Conservation (phyloP, 2,329 filamentous ascomycete species). For the Aureobasidium zeae region DNA sequence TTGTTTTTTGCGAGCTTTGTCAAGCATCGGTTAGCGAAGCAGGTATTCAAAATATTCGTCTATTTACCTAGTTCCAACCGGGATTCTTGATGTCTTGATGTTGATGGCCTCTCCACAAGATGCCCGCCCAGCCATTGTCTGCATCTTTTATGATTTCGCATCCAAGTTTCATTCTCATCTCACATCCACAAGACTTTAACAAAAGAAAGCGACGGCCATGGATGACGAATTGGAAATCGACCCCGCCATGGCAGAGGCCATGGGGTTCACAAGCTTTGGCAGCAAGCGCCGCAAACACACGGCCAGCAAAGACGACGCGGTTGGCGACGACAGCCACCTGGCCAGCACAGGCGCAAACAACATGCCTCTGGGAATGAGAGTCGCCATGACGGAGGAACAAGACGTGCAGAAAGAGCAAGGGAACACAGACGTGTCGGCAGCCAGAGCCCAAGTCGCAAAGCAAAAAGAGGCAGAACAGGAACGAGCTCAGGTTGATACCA, state of each 20-base stretch:
- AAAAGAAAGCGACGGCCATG: no score
- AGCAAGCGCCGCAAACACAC: conserved; percentile 62
- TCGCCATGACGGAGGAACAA: background rate
- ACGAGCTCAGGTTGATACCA: background rate
- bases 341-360: conserved; percentile 27
- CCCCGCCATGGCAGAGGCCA: conserved; percentile 53
- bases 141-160: no score
- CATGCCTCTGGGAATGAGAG: conserved; percentile 19
- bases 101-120: no score
- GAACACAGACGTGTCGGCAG: background rate
- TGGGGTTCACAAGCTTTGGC: conserved; percentile 69
- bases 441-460: background rate
- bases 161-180: no score
- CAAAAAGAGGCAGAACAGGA: background rate
- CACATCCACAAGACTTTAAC: no score
- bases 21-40: no score
- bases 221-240: conserved; percentile 37
- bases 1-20: no score
- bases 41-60: no score
- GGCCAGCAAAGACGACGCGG: conserved; percentile 36
- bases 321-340: conserved; percentile 33
- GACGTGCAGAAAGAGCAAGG: background rate
- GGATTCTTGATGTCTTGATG: no score
- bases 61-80: no score
- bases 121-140: no score